Evolutionary conservation across 805 yeast species (phyloP).

Genomic region (Lachancea waltii): DNA sequence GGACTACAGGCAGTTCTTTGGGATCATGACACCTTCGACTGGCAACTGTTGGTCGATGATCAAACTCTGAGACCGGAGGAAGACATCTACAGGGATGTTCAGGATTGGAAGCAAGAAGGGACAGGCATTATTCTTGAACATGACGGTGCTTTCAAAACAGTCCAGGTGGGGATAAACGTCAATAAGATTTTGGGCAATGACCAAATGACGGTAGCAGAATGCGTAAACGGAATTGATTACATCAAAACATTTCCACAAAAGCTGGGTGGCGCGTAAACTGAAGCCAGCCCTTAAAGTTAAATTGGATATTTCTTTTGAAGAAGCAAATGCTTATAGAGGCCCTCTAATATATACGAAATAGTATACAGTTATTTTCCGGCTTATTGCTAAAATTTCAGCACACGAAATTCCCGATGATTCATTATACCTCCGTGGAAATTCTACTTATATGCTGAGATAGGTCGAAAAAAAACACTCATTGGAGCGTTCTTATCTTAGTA

Average conservation of each 20-base stretch:
- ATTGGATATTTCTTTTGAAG: no score
- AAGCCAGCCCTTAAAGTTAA: no score
- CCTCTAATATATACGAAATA: no score
- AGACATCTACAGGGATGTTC: slow-evolving; percentile 51
- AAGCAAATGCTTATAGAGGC: no score
- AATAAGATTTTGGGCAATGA: slow-evolving; percentile 47
- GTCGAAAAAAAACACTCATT: no score
- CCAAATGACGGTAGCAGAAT: slow-evolving; percentile 74
- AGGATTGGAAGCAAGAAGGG: slow-evolving; percentile 41
- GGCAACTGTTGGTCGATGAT: slow-evolving; percentile 59
- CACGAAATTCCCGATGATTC: no score
- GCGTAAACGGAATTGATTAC: slow-evolving; percentile 63
- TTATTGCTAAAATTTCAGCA: no score
- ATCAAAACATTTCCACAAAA: slow-evolving; percentile 32
- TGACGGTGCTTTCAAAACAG: slow-evolving; percentile 64
- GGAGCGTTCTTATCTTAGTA: no score
- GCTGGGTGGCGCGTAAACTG: no score
- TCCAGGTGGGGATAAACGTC: slow-evolving; percentile 58
- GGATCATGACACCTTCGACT: slow-evolving; percentile 89
- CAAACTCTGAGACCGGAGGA: slow-evolving; percentile 37
- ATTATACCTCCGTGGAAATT: no score
- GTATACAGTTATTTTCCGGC: no score
- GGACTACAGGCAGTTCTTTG: slow-evolving; percentile 85
- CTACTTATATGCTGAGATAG: no score
- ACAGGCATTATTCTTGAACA: slow-evolving; percentile 81